Conservation (phyloP, 306 rosid species). For the Fagus sylvatica region DNA sequence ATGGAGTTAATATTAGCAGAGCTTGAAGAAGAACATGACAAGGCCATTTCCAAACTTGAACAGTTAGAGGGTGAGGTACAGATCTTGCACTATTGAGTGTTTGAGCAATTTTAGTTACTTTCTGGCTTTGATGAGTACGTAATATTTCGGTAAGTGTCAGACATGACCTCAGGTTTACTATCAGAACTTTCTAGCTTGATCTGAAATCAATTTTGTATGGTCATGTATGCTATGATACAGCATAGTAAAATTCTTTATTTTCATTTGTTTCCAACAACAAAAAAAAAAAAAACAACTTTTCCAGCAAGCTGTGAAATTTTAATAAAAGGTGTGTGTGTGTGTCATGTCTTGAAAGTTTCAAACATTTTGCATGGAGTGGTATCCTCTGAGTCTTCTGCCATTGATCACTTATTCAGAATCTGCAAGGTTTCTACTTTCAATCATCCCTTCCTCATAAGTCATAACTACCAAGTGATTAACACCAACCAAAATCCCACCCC, state of each 20-base stretch:
- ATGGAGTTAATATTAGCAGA: conserved; percentile 60
- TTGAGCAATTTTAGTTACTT: background rate
- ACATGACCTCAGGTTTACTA: background rate
- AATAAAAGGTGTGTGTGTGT: background rate
- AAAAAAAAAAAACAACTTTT: background rate
- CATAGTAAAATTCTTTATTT: no score
- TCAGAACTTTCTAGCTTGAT: background rate
- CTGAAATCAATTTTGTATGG: background rate
- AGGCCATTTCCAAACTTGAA: conserved; percentile 60
- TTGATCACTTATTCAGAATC: no score
- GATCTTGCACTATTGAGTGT: conserved; percentile 5
- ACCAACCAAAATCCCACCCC: no score
- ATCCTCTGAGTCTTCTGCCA: no score
- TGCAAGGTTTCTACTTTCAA: no score
- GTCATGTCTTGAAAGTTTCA: background rate
- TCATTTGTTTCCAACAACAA: no score
- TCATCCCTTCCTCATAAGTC: no score
- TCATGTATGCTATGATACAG: background rate
- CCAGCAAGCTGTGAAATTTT: background rate
- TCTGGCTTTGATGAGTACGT: background rate
- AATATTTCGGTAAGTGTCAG: background rate
- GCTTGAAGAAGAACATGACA: conserved; percentile 74
- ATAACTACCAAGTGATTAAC: no score
- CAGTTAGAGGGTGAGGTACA: conserved; percentile 63
- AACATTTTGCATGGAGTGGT: background rate